A percentile compares a stretch with the other conserved stretches of the same genome.
Evolutionary conservation across 768 basidiomycete species (phyloP).

Genomic region (Calocybe indica): DNA sequence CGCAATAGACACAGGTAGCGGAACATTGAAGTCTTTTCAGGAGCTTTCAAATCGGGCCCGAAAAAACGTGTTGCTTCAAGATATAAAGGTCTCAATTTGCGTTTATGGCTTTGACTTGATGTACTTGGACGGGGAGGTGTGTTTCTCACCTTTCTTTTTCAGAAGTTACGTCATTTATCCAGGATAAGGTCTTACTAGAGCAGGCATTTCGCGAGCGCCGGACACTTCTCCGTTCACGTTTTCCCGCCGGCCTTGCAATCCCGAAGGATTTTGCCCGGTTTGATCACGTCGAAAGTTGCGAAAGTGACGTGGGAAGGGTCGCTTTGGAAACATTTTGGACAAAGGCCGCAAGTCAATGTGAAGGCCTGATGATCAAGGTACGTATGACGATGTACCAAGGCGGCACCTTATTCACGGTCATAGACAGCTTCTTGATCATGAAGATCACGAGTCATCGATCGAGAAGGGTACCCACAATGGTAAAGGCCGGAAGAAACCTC

Average conservation of each 20-base stretch:
- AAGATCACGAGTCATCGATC: slow-evolving; percentile 42
- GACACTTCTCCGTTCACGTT: slow-evolving; percentile 51
- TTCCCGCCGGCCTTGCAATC: slow-evolving; percentile 46
- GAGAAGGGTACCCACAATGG: slow-evolving; percentile 27
- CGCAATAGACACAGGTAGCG: slow-evolving; percentile 63
- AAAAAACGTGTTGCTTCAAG: slow-evolving; percentile 70
- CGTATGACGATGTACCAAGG: slow-evolving; percentile 5
- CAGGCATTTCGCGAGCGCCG: slow-evolving; percentile 70
- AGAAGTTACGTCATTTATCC: slow-evolving; percentile 1
- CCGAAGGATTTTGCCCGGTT: slow-evolving; percentile 51
- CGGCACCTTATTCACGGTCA: background rate
- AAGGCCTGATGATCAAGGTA: slow-evolving; percentile 94
- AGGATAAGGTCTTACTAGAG: slow-evolving; percentile 55
- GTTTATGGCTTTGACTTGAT: slow-evolving; percentile 88
- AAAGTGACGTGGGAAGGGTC: slow-evolving; percentile 56
- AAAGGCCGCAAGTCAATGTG: slow-evolving; percentile 68
- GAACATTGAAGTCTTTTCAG: slow-evolving; percentile 74
- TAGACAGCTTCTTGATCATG: slow-evolving; percentile 59
- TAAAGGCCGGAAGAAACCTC: slow-evolving; percentile 49
- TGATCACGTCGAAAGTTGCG: slow-evolving; percentile 67
- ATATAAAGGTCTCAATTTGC: slow-evolving; percentile 77
- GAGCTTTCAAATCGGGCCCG: slow-evolving; percentile 80
- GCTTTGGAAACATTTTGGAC: slow-evolving; percentile 72
- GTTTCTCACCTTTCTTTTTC: slow-evolving; percentile 15
- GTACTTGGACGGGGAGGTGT: slow-evolving; percentile 75